Evolutionary conservation across 1,284 basidiomycete genomes (phyloP), one percentile per base, ranked within the genome.

Genomic region (Stereum hirsutum): DNA sequence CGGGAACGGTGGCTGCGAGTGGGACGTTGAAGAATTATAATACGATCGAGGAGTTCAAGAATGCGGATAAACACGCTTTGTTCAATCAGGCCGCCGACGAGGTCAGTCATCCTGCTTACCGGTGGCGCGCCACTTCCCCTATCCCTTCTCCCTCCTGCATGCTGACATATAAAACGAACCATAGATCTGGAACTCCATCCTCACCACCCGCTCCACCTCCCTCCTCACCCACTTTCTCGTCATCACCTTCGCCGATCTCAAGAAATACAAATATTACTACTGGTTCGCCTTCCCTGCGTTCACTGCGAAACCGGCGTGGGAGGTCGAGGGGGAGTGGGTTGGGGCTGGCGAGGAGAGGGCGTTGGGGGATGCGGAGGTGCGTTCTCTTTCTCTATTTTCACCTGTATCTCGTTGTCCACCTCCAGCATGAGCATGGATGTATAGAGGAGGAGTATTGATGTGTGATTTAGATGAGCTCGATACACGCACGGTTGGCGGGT

Each of bases 221-320:
- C 61, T 69, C 8, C 69, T 97, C 39, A 87, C 78, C 45, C 72
- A 74, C 2, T 98, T 98, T 63, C 69, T 97, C 12, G 69, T 96
- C 21, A 85, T 99, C 52, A 91, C 92, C 0, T 99, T 86, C 55
- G 89, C 96, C 0, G 96, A 99, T 61, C 80, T 99, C 47, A 99
- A 99, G 71, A 97, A 95, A 63, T 98, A 95, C 69, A 87, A 86
- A 50, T 98, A 91, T 61, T 93, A 87, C 59, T 97, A 99, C 64
- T 98, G 95, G 94, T 97, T 97, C 55, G 89, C 89, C 0, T 96
- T 97, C 61, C 96, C 96, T 0, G 91, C 92, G 0, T 80, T 98
- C 45, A 78, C 86, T 0, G 72, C 87, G 12, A 89, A 89, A 52
- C 91, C 92, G 3, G 76, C 81, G 1, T 96, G 92, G 92, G 80